Conservation (phyloP, 345 rosid genomes). For the Euphorbia tirucalli region DNA sequence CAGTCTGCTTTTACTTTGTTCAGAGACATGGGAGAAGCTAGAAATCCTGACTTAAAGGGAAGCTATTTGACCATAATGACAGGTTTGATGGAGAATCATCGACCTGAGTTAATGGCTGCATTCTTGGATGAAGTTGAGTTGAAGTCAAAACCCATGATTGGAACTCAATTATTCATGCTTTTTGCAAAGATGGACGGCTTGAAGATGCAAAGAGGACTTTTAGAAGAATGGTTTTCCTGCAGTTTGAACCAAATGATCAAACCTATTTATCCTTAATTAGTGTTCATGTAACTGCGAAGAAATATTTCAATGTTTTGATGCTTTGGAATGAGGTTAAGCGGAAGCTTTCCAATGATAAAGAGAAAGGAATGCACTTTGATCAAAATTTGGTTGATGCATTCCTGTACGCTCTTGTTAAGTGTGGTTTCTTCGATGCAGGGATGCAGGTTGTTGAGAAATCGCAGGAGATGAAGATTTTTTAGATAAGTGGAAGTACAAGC, state of each 20-base stretch:
- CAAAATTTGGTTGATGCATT: constrained; percentile 81
- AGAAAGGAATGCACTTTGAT: constrained; percentile 54
- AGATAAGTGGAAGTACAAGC: constrained; percentile 97
- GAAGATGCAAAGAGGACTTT: constrained; percentile 89
- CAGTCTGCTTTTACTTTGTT: constrained; percentile 84
- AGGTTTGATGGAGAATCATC: constrained; percentile 43
- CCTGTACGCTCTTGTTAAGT: constrained; percentile 82
- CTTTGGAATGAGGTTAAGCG: constrained; percentile 84
- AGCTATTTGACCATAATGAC: constrained; percentile 89
- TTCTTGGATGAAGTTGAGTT: constrained; percentile 77
- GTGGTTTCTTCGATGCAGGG: constrained; percentile 92
- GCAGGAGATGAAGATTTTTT: constrained; percentile 85
- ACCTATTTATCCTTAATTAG: constrained; percentile 82
- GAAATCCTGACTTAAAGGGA: constrained; percentile 56
- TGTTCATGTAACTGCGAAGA: constrained; percentile 70
- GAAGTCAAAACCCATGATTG: constrained; percentile 94
- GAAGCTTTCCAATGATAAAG: constrained; percentile 53
- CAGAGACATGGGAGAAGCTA: constrained; percentile 82
- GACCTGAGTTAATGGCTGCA: constrained; percentile 47
- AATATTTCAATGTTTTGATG: constrained; percentile 69
- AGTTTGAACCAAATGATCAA: constrained; percentile 78
- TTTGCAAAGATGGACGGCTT: constrained; percentile 77
- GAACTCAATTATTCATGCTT: constrained; percentile 95
- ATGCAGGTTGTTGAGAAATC: constrained; percentile 96
- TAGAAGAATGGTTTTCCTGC: constrained; percentile 81